These are phyloP conservation scores for Immersiporthe knoxdaviesiana DNA, from an alignment of 2,329 filamentous ascomycete species.

Conservation along the genomic window DNA sequence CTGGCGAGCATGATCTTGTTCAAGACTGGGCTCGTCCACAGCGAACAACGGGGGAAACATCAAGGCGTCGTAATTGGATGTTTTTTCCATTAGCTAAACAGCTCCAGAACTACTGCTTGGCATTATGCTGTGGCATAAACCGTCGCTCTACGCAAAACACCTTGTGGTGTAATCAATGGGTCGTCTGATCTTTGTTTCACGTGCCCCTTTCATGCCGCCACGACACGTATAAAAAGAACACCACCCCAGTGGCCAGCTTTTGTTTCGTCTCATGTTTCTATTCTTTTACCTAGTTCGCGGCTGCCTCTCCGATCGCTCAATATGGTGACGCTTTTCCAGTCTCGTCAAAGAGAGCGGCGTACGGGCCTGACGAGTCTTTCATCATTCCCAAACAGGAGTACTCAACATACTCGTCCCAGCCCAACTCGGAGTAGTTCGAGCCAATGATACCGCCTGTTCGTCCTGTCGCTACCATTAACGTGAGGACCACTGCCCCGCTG, in stretches of 20 bases:
- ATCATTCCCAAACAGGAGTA: constrained; percentile 4
- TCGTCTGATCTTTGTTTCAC: constrained; percentile 11
- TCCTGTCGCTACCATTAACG: not conserved
- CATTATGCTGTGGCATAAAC: no score
- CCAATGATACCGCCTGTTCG: not conserved
- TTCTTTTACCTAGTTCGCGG: not conserved
- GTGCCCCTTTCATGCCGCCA: not conserved
- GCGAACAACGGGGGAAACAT: no score
- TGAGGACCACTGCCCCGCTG: not conserved
- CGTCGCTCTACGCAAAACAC: no score
- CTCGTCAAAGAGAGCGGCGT: not conserved
- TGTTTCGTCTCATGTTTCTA: constrained; percentile 8
- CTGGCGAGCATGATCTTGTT: no score
- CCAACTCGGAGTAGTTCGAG: not conserved
- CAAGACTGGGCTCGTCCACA: no score
- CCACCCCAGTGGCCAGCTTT: not conserved
- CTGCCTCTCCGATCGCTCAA: not conserved
- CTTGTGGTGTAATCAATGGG: not conserved
- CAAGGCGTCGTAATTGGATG: no score
- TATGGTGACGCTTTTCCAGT: not conserved
- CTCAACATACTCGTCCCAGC: not conserved
- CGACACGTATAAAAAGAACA: not conserved
- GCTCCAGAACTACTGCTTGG: no score
- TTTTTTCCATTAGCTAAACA: no score
- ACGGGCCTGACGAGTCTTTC: not conserved